Evolutionary conservation across 1,139 yeast species (phyloP), one percentile per base, ranked within the genome.

Genomic region (Suhomyces bolitotheri): DNA sequence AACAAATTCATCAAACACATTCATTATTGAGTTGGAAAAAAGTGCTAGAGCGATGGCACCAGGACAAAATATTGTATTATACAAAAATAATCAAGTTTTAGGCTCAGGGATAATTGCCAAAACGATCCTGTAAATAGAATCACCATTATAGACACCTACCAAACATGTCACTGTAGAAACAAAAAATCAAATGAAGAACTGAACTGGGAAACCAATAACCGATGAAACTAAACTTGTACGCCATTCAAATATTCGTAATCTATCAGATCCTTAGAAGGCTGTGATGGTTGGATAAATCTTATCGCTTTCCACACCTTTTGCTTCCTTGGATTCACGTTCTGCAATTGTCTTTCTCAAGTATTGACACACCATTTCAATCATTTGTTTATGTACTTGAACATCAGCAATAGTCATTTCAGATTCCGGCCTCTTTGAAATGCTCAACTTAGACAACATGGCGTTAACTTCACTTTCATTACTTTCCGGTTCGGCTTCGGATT

Each of bases 51-150:
- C 96, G 0, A 76, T 92, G 54, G 92, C 97, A 0, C 88, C 94
- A 0, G 98, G 97, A 0, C 98, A 92, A 56, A 82, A 76, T 47
- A 62, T 89, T 15, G 95, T 87, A 1, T 56, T 90, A 8, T 92
- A 90, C 56, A 64, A 71, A 28, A 76, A 72, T 2, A 82, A 79
- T 34, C 64, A 78, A 38, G 82, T 94, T 1, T 56, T 92, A 12
- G 97, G 97, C 0, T 78, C 90, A 19, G 97, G 97, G 1, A 51
- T 60, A 4, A 52, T 69, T 5, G 26, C 36, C 7, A 37, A 40
- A 15, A 49, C 65, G 14, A 29, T 27, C 25, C 22, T 29, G 36
- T 34, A 27, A 34, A 32, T 29, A 29, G 31, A 31, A n/a, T n/a
- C n/a, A n/a, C n/a, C n/a, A 25, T 19, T 12, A 20, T 27, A 20